These are phyloP conservation scores for Gracilaria caudata DNA, from an alignment of 23 red algal genomes.

Conservation along the genomic window DNA sequence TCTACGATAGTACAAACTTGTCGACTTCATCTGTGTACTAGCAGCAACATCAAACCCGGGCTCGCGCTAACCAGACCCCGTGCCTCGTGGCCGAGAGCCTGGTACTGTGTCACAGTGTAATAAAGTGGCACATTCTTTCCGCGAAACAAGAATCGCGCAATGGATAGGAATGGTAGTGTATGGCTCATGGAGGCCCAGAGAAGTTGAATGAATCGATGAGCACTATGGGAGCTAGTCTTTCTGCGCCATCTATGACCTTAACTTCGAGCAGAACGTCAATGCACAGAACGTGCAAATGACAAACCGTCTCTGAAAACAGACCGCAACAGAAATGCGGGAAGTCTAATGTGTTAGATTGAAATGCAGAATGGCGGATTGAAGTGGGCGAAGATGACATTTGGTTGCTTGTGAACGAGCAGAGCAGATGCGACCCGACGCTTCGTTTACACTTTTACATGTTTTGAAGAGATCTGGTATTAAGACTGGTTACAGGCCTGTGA, in stretches of 20 bases:
- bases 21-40: too few species aligned
- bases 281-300: constrained; percentile 21
- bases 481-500: constrained; percentile 79
- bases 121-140: background rate
- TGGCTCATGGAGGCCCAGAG: constrained; percentile 62
- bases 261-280: constrained; percentile 13
- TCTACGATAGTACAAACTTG: too few species aligned
- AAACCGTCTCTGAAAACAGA: constrained; percentile 20
- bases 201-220: constrained; percentile 17
- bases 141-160: background rate
- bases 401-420: background rate
- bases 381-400: background rate
- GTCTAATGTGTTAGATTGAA: background rate
- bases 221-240: constrained; percentile 61
- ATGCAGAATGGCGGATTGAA: background rate
- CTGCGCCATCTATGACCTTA: background rate
- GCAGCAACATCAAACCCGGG: too few species aligned
- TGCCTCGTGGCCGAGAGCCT: too few species aligned
- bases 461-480: constrained; percentile 29
- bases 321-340: constrained; percentile 22
- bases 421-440: background rate
- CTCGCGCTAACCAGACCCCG: too few species aligned
- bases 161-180: constrained; percentile 1
- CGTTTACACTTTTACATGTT: constrained; percentile 31
- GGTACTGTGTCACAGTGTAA: too few species aligned